Evolutionary conservation across 345 rosid species (phyloP).

Genomic region (Melastoma malabathricum): DNA sequence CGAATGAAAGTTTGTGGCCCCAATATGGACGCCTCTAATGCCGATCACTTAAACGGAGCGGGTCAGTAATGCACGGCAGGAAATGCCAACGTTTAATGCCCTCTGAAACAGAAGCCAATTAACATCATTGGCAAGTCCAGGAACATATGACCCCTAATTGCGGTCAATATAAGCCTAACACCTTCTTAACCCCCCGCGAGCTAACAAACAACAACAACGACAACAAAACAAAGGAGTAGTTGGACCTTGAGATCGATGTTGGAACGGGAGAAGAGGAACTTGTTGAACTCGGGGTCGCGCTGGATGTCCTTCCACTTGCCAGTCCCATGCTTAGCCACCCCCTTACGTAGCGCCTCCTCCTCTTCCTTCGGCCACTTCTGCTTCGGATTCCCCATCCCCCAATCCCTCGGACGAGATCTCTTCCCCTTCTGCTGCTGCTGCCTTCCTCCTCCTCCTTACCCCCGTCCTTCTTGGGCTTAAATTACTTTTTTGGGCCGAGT

Average conservation of each 20-base stretch:
- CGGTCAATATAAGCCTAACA: too few species aligned
- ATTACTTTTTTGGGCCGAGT: neutral
- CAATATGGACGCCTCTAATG: too few species aligned
- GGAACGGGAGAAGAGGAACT: constrained; percentile 41
- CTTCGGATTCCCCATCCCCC: constrained; percentile 49
- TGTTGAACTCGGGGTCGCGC: constrained; percentile 53
- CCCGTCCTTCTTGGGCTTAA: neutral
- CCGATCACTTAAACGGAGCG: too few species aligned
- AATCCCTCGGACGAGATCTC: too few species aligned
- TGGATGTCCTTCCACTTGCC: constrained; percentile 67
- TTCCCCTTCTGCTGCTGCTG: too few species aligned
- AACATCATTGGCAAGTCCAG: too few species aligned
- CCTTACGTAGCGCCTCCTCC: constrained; percentile 61
- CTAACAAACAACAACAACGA: neutral
- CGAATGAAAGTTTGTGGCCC: too few species aligned
- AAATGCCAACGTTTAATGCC: too few species aligned
- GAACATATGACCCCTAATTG: too few species aligned
- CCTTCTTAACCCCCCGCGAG: too few species aligned
- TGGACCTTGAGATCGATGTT: constrained; percentile 75
- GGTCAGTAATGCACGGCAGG: too few species aligned
- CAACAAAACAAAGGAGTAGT: neutral
- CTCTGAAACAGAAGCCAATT: too few species aligned
- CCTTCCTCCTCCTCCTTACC: constrained; percentile 27
- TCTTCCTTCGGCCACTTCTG: constrained; percentile 71
- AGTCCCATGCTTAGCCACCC: constrained; percentile 56